Evolutionary conservation across 2,329 filamentous ascomycete species (phyloP).

Genomic region (Cytospora leucostoma): DNA sequence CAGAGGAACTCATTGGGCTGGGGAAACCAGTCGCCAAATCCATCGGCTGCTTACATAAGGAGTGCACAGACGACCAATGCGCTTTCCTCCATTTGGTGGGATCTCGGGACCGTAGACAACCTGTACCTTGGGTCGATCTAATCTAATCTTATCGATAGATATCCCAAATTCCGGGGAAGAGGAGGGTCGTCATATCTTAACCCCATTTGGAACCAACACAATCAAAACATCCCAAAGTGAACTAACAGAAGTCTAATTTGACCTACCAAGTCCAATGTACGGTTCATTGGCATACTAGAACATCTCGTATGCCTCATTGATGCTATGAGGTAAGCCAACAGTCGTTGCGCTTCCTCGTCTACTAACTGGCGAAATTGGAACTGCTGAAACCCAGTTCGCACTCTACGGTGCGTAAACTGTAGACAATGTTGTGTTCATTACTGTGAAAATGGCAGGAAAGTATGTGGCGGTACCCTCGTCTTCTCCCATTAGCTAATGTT

Average conservation of each 20-base stretch:
- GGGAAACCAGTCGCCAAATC: constrained; percentile 40
- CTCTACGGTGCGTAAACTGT: no score
- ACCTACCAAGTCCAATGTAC: not conserved
- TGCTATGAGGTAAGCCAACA: no score
- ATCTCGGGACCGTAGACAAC: not conserved
- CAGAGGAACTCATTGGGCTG: constrained; percentile 31
- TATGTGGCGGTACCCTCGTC: no score
- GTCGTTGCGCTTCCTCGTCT: no score
- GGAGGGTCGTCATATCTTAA: not conserved
- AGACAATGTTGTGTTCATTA: no score
- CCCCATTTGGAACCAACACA: not conserved
- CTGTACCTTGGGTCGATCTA: not conserved
- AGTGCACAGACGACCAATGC: not conserved
- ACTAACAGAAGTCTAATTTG: not conserved
- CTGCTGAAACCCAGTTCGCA: no score
- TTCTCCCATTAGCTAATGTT: no score
- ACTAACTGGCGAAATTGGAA: no score
- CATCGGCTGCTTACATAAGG: constrained; percentile 28
- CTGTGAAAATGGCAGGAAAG: no score
- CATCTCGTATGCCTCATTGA: not conserved
- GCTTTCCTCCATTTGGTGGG: not conserved
- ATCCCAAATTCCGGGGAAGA: not conserved
- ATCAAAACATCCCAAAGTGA: constrained; percentile 1
- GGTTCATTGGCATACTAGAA: not conserved
- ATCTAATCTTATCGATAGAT: constrained; percentile 27